phyloP scores from a whole-genome alignment of 2,329 filamentous ascomycete genomes.

The Tricladium varicosporioides region DNA sequence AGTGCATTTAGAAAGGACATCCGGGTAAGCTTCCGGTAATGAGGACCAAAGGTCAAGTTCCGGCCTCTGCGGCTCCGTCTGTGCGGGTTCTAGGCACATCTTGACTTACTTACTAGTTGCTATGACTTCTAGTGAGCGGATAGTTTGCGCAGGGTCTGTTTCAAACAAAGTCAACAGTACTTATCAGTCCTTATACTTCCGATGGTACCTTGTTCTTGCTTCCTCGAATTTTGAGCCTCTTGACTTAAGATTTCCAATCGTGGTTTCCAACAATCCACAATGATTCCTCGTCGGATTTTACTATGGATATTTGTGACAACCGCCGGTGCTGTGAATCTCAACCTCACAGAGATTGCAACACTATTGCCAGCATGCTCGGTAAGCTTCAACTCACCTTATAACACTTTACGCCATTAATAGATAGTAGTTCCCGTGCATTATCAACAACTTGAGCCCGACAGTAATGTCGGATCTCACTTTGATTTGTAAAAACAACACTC shows the following conservation, averaged over 20 bases:
- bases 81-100: neutral
- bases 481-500: constrained; percentile 14
- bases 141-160: neutral
- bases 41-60: neutral
- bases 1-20: too few species aligned
- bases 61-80: neutral
- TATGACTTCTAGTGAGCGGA: neutral
- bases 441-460: neutral
- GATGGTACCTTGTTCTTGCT: neutral
- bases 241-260: neutral
- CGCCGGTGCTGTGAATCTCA: constrained; percentile 1
- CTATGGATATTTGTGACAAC: neutral
- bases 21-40: too few species aligned
- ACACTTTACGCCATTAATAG: neutral
- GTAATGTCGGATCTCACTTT: constrained; percentile 4
- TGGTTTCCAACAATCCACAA: neutral
- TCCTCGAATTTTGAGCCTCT: neutral
- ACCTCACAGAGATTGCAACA: constrained; percentile 6
- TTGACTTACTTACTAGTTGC: neutral
- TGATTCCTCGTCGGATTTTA: neutral
- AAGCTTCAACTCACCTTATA: neutral
- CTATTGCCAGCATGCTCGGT: constrained; percentile 15
- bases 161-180: neutral
- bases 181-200: neutral
- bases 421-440: neutral